Conservation (phyloP, 116 monocot genomes). For the Zostera marina region DNA sequence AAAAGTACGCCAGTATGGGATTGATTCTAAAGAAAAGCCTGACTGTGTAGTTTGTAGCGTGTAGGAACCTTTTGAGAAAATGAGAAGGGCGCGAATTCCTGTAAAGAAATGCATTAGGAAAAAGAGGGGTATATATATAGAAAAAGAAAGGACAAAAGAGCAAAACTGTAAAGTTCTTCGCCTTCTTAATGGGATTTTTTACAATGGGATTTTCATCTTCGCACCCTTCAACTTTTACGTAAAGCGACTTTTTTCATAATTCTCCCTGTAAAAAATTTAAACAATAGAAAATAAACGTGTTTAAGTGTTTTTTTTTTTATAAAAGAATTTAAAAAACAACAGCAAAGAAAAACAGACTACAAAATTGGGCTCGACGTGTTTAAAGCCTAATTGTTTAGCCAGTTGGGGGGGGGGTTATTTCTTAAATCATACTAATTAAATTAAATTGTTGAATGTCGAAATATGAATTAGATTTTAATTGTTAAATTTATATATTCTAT, state of each 20-base stretch:
- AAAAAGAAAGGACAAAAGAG: not conserved
- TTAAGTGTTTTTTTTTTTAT: too few relatives aligned
- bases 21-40: not conserved
- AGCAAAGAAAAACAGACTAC: too few relatives aligned
- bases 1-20: too few relatives aligned
- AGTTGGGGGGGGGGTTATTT: too few relatives aligned
- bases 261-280: not conserved
- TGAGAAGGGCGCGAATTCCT: not conserved
- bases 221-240: not conserved
- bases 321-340: too few relatives aligned
- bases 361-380: too few relatives aligned
- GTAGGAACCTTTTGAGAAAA: not conserved
- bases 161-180: conserved; percentile 1
- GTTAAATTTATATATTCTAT: too few relatives aligned
- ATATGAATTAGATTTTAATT: too few relatives aligned
- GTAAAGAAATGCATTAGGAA: not conserved
- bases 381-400: too few relatives aligned
- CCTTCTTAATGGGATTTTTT: not conserved
- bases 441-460: too few relatives aligned
- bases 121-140: not conserved
- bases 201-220: not conserved
- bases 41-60: not conserved
- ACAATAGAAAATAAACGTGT: too few relatives aligned
- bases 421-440: too few relatives aligned
- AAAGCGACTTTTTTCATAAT: not conserved